phyloP scores from a whole-genome alignment of 352 stramenopile species.

The Phytopythium ostracodes region DNA sequence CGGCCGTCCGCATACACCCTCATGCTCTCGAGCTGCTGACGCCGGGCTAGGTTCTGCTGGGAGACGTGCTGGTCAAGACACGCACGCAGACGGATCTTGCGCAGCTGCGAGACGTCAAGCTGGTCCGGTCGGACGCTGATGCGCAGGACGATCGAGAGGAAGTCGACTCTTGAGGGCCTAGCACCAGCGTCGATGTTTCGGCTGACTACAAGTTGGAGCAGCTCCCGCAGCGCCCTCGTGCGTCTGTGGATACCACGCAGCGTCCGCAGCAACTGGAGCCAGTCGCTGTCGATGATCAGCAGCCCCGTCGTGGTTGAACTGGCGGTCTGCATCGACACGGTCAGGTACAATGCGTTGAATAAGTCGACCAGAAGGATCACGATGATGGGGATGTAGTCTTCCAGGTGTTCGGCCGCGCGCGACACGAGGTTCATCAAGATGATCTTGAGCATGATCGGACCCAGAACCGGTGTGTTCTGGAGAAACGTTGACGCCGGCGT shows the following conservation, averaged over 20 bases:
- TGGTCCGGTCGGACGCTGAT: constrained; percentile 2
- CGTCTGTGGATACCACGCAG: constrained; percentile 4
- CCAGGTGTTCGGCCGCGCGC: constrained; percentile 11
- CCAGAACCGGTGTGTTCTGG: constrained; percentile 12
- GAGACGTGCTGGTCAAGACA: constrained; percentile 4
- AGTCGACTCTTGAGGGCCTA: background rate
- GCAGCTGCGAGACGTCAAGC: constrained; percentile 2
- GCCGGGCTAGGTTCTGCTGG: background rate
- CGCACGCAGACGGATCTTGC: constrained; percentile 5
- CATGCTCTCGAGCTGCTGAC: constrained; percentile 3
- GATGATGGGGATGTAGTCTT: constrained; percentile 22
- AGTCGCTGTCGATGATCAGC: constrained; percentile 5
- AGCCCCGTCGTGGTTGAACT: constrained; percentile 9
- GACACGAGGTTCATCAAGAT: constrained; percentile 22
- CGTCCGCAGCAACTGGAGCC: background rate
- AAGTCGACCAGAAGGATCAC: constrained; percentile 27
- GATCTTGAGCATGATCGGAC: constrained; percentile 23
- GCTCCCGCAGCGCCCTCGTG: background rate
- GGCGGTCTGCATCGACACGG: constrained; percentile 20
- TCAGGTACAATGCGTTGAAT: constrained; percentile 24
- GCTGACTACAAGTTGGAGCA: constrained; percentile 2
- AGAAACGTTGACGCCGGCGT: constrained; percentile 6
- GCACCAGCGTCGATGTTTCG: background rate
- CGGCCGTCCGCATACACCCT: constrained; percentile 1
- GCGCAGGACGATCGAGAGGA: constrained; percentile 7